These are phyloP conservation scores for Cordyceps tenuipes DNA, from an alignment of 2,329 filamentous ascomycete species.

Conservation along the genomic window DNA sequence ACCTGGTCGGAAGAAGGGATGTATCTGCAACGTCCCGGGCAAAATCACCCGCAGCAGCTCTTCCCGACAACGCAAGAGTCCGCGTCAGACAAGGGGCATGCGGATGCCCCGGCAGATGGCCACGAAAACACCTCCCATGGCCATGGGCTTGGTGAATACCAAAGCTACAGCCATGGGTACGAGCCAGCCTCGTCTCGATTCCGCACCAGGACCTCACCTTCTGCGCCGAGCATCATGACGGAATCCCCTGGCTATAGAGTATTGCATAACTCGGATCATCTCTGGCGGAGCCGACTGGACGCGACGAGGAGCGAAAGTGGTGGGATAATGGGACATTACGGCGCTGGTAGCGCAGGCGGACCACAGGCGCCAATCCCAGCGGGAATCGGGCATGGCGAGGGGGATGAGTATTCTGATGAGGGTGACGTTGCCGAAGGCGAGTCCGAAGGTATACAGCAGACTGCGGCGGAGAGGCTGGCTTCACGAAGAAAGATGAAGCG, in stretches of 20 bases:
- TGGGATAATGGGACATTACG: not conserved
- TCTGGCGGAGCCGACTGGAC: slow-evolving; percentile 5
- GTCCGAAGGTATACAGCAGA: slow-evolving; percentile 26
- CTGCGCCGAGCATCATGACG: slow-evolving; percentile 10
- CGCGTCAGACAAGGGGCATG: not conserved
- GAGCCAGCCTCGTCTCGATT: slow-evolving; percentile 5
- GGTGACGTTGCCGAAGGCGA: slow-evolving; percentile 10
- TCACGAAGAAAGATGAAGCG: slow-evolving; percentile 65
- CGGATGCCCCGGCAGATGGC: not conserved
- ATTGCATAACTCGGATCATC: not conserved
- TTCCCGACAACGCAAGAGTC: slow-evolving; percentile 7
- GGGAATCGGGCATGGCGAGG: slow-evolving; percentile 3
- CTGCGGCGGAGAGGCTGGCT: slow-evolving; percentile 47
- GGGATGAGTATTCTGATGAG: slow-evolving; percentile 8
- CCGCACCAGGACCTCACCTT: slow-evolving; percentile 6
- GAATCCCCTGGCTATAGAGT: not conserved
- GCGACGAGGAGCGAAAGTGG: not conserved
- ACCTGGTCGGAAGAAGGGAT: slow-evolving; percentile 9
- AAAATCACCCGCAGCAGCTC: slow-evolving; percentile 5
- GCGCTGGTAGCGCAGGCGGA: not conserved
- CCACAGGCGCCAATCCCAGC: not conserved
- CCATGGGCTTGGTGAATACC: slow-evolving; percentile 1
- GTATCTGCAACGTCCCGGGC: slow-evolving; percentile 3
- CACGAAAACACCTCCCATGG: not conserved
- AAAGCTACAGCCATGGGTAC: slow-evolving; percentile 2